These are phyloP conservation scores for Allomyces arbusculus DNA, from an alignment of 192 early-diverging fungal genomes.

Conservation along the genomic window DNA sequence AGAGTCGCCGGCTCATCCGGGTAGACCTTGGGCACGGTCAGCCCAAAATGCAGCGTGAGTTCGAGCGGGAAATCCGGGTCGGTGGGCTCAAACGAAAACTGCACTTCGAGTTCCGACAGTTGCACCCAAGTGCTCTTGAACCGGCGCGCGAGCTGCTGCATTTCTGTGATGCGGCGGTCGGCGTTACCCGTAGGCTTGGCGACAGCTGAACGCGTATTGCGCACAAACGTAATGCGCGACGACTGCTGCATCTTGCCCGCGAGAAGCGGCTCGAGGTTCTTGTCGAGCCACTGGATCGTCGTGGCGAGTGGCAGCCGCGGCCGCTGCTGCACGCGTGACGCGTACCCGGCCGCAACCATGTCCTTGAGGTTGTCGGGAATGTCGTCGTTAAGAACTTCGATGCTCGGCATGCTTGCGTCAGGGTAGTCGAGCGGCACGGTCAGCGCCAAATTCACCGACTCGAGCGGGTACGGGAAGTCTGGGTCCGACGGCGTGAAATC, in stretches of 20 bases:
- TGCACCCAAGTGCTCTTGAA: slow-evolving; percentile 5
- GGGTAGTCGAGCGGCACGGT: slow-evolving; percentile 35
- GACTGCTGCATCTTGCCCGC: slow-evolving; percentile 8
- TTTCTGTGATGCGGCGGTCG: not conserved
- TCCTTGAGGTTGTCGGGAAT: slow-evolving; percentile 13
- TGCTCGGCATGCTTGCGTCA: slow-evolving; percentile 5
- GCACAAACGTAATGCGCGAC: slow-evolving; percentile 13
- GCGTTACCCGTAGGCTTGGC: not conserved
- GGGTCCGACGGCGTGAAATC: slow-evolving; percentile 29
- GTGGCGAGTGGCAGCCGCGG: slow-evolving; percentile 10
- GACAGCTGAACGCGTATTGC: slow-evolving; percentile 5
- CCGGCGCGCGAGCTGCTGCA: not conserved
- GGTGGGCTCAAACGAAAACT: not conserved
- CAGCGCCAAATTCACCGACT: slow-evolving; percentile 35
- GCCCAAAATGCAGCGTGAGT: not conserved
- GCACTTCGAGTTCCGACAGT: slow-evolving; percentile 1
- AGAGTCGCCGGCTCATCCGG: not conserved
- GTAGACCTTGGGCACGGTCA: not conserved
- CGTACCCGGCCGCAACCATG: not conserved
- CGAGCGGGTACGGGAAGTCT: slow-evolving; percentile 61
- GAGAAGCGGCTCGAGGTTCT: slow-evolving; percentile 27
- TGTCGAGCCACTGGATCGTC: slow-evolving; percentile 33
- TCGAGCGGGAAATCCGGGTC: not conserved
- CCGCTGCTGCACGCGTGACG: not conserved
- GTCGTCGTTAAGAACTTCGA: slow-evolving; percentile 23